Evolutionary conservation across 2,329 filamentous ascomycete species (phyloP).

Genomic region (Aureobasidium sp.): DNA sequence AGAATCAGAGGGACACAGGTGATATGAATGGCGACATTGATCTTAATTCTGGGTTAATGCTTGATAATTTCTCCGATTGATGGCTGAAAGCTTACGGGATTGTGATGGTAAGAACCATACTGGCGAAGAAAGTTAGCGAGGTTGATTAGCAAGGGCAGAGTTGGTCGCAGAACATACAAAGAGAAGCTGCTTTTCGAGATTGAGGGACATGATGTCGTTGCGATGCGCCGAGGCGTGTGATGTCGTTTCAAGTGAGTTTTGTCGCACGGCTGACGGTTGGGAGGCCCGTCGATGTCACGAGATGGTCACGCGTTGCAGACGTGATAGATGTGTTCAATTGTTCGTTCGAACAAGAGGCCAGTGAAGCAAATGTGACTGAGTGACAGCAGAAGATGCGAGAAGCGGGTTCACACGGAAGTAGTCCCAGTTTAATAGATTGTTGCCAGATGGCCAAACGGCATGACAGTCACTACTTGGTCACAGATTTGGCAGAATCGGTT

Average conservation of each 20-base stretch:
- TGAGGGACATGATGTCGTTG: conserved; percentile 46
- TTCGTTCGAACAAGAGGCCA: neutral
- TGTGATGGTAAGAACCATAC: conserved; percentile 81
- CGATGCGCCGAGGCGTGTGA: neutral
- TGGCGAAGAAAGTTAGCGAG: conserved; percentile 31
- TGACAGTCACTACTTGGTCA: neutral
- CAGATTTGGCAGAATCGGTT: neutral
- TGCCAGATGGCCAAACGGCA: neutral
- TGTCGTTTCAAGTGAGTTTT: neutral
- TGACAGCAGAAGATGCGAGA: conserved; percentile 1
- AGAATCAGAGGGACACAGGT: conserved; percentile 71
- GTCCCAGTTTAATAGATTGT: neutral
- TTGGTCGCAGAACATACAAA: conserved; percentile 58
- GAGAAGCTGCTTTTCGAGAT: conserved; percentile 73
- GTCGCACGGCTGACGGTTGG: neutral
- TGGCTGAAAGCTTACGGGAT: conserved; percentile 46
- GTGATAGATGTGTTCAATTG: neutral
- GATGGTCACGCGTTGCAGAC: neutral
- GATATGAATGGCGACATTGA: conserved; percentile 75
- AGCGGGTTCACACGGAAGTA: conserved; percentile 11
- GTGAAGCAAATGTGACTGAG: neutral
- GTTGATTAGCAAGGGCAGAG: neutral
- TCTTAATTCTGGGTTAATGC: conserved; percentile 34
- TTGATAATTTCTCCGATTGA: neutral
- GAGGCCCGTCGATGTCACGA: neutral